Base-by-base conservation (phyloP, 75 land plant genomes). In the Ceratopteris richardii region DNA sequence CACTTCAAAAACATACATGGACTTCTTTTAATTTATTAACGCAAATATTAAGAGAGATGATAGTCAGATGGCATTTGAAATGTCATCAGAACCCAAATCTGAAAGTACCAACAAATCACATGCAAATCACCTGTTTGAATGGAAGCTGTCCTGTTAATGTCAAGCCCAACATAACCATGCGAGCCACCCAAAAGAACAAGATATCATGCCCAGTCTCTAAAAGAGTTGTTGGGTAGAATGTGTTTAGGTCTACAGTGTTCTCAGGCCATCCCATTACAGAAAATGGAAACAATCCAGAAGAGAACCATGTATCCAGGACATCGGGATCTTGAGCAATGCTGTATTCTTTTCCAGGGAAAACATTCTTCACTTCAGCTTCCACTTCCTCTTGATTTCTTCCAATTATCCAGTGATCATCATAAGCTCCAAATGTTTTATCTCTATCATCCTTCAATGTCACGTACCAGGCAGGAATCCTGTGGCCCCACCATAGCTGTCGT, bases 401-500 rank as follows among this genome's bases (percentile, higher is more conserved):
- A 53, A 86, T 96, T 44, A 89, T 76, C 98, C 98, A 94, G 62
- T 86, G 98, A 62, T 94, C 88, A 66, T 65, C 55, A 57, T 89
- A 86, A n/a, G 82, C 70, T n/a, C 98, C 98, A 64, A 86, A 47
- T 28, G 77, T 83, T 63, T 79, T 83, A 19, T 69, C 54, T 26
- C 65, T 54, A 57, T 94, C 98, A 77, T 83, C 90, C 44, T 86
- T 88, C 26, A 94, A 54, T 1, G 76, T 76, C 20, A 70, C 79
- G 69, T 94, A 94, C 91, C 91, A 94, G 54, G 98, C 98, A 51
- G 98, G 98, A 54, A 94, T 69, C 1, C 79, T 87, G 64, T 94
- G 98, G 16, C 98, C 98, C 96, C 96, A 94, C 98, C 98, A 94
- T 2, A 94, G 80, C 61, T 94, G 98, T 57, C 98, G 79, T 41